Evolutionary conservation across 257 asterid genomes (phyloP), one percentile per base, ranked within the genome.

Genomic region (Thymus mandschuricus): DNA sequence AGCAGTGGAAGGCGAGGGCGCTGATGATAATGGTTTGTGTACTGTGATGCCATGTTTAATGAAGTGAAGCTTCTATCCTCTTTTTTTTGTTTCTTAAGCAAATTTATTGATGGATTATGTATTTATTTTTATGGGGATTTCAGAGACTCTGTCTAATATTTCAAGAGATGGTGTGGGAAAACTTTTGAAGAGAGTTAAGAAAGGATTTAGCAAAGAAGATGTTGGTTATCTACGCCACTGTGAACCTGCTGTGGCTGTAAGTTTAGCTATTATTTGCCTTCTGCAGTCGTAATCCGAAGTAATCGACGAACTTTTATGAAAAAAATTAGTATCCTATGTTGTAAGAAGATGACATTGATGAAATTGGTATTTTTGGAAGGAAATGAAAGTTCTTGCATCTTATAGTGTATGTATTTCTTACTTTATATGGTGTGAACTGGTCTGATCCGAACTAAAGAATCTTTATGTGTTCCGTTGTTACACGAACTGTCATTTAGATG

Each of bases 141-240:
- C 89, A 91, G 98, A 85, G 73, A 84, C 87, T 60, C 96, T 93
- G 50, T 66, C 85, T 30, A 83, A 87, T 46, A 68, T 89, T 70
- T 93, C 98, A 7, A 81, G 87, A 73, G 85, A 75, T 80, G 90
- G 86, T 10, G 95, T 87, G 60, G 87, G 90, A 11, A 86, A 86
- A 64, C 92, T 84, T 66, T 61, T 88, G 82, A 85, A 81, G 69
- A 85, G 95, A 72, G 89, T 81, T 60, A 88, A 88, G 72, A 85
- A 76, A 72, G 86, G 87, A 70, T 79, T 78, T 73, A 74, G 80
- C 43, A 79, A 80, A 70, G 88, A 82, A 72, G 96, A 88, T 76
- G 84, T 70, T 50, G 75, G 79, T 78, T 87, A 88, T 81, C 72
- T 88, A 74, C 72, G 67, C n/a, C 88, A 71, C 34, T 70, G 76